phyloP scores from a whole-genome alignment of 2,329 filamentous ascomycete species.

The Bipolaris zeicola region DNA sequence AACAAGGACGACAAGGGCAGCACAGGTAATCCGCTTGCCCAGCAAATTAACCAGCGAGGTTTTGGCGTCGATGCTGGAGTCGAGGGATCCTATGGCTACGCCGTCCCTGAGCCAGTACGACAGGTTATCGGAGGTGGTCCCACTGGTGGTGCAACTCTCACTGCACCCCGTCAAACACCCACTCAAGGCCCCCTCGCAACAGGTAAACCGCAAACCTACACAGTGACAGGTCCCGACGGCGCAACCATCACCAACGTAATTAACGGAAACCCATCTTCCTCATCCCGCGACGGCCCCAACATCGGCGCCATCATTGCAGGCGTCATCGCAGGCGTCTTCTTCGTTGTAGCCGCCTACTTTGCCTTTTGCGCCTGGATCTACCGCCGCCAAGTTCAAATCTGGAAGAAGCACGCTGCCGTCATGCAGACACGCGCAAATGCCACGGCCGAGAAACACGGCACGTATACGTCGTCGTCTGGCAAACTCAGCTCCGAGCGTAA shows the following conservation, averaged over 20 bases:
- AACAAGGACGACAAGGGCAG: constrained; percentile 36
- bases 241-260: constrained; percentile 49
- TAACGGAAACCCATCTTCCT: constrained; percentile 29
- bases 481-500: constrained; percentile 36
- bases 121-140: constrained; percentile 70
- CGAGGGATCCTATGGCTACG: constrained; percentile 68
- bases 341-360: constrained; percentile 66
- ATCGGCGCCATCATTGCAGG: constrained; percentile 63
- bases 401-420: constrained; percentile 71
- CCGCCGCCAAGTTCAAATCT: constrained; percentile 70
- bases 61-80: constrained; percentile 62
- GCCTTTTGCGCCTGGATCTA: constrained; percentile 77
- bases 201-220: constrained; percentile 72
- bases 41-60: constrained; percentile 58
- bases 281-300: constrained; percentile 49
- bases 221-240: constrained; percentile 56
- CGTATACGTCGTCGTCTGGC: constrained; percentile 27
- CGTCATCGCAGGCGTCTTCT: constrained; percentile 69
- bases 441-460: constrained; percentile 48
- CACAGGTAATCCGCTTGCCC: constrained; percentile 54
- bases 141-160: constrained; percentile 72
- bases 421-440: constrained; percentile 61
- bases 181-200: constrained; percentile 74
- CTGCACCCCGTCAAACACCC: constrained; percentile 65
- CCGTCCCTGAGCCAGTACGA: constrained; percentile 68